phyloP scores from a whole-genome alignment of 805 yeast species.

The Kluyveromyces lactis region DNA sequence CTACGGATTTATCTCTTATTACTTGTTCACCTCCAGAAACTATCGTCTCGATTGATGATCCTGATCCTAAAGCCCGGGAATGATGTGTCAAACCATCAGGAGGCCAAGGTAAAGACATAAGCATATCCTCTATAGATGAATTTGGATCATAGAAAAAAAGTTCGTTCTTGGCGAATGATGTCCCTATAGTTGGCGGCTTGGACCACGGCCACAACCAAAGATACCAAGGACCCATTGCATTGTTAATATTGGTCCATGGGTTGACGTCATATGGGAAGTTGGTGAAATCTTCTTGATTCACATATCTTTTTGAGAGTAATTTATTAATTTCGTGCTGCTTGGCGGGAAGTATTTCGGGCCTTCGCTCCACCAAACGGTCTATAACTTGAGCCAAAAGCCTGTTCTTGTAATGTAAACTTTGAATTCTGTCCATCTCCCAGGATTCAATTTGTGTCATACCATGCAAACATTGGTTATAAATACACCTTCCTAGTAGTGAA shows the following conservation, averaged over 20 bases:
- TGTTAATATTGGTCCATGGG: slow-evolving; percentile 41
- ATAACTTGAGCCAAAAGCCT: slow-evolving; percentile 39
- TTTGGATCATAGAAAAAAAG: slow-evolving; percentile 29
- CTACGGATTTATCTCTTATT: slow-evolving; percentile 22
- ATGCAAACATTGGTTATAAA: slow-evolving; percentile 41
- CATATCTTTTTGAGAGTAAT: slow-evolving; percentile 13
- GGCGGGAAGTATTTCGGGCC: slow-evolving; percentile 11
- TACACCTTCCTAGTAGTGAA: slow-evolving; percentile 52
- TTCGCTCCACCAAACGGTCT: slow-evolving; percentile 39
- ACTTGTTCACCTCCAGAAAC: slow-evolving; percentile 26
- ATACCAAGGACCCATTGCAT: slow-evolving; percentile 53
- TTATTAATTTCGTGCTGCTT: slow-evolving; percentile 12
- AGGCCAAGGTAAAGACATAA: slow-evolving; percentile 81
- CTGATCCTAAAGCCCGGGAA: slow-evolving; percentile 21
- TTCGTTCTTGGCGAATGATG: slow-evolving; percentile 48
- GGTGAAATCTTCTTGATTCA: slow-evolving; percentile 54
- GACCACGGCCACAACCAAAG: slow-evolving; percentile 71
- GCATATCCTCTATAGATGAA: slow-evolving; percentile 37
- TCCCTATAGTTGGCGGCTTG: slow-evolving; percentile 51
- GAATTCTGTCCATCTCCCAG: slow-evolving; percentile 87
- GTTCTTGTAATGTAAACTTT: slow-evolving; percentile 49
- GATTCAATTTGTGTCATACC: slow-evolving; percentile 87
- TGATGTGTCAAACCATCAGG: slow-evolving; percentile 58
- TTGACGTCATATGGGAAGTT: slow-evolving; percentile 79
- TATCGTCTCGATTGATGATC: slow-evolving; percentile 10